Evolutionary conservation across 2,329 filamentous ascomycete species (phyloP), one percentile per base, ranked within the genome.

Genomic region (Periconia digitata): DNA sequence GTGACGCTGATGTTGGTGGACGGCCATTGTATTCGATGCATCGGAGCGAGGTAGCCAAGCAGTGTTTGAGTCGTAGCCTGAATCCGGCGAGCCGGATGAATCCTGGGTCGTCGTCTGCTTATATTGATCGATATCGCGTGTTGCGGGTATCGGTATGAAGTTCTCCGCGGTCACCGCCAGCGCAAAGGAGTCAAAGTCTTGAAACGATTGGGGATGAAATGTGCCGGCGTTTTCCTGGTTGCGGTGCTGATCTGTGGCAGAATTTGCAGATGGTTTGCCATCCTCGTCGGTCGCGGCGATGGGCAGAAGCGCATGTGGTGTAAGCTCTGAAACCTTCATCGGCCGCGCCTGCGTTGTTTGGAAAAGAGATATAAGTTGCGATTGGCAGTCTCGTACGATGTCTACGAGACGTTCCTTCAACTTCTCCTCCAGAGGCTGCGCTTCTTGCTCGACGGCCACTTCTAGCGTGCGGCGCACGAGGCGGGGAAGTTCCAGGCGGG

Each of bases 331-430:
- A 47, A 41, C 10, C 15, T 24, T 35, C 24, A 36, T 45, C 22
- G 42, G 8, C 18, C 15, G 13, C 1, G 18, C 12, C 10, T 21
- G 12, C 6, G 40, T 45, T 12, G 50, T 29, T 42, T 58, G 49
- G 24, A 55, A 56, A 51, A 60, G 54, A 1, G 52, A 39, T 5
- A 62, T 51, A 2, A 64, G 49, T 38, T 62, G 55, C 8, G 48
- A 47, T 36, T 63, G 59, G 20, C 60, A 63, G 27, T 59, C 54
- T 15, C 47, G 48, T 0, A 64, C 59, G 21, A 64, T 62, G 39
- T 63, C 59, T 2, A 63, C 53, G 10, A 64, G 58, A 5, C 53
- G 50, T n/a, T 61, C 58, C 40, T 59, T 64, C 4, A 64, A 40
- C 29, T 55, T 58, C 7, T 62, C 62, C 40, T 63, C 60, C 3